phyloP scores from a whole-genome alignment of 352 stramenopile genomes.

The Saprolegnia diclina region DNA sequence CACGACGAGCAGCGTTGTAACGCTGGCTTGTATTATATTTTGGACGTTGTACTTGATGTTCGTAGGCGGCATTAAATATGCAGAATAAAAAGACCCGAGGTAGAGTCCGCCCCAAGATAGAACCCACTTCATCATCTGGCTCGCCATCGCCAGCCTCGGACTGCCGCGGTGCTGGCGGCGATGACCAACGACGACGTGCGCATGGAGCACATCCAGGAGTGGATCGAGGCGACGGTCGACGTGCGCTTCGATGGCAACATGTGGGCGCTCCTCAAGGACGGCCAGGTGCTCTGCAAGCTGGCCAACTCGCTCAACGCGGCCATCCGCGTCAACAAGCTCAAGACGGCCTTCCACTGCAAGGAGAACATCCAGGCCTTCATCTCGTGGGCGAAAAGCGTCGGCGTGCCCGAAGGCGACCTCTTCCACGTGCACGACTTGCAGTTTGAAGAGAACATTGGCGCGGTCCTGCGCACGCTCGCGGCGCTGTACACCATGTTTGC shows the following conservation, averaged over 20 bases:
- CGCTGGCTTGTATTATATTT: background rate
- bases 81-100: background rate
- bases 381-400: constrained; percentile 69
- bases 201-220: constrained; percentile 25
- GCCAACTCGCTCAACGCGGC: constrained; percentile 73
- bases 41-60: background rate
- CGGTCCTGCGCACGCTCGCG: constrained; percentile 71
- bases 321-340: constrained; percentile 83
- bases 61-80: background rate
- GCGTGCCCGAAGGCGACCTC: constrained; percentile 60
- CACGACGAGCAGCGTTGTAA: background rate
- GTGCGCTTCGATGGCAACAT: constrained; percentile 52
- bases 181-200: constrained; percentile 1
- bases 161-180: background rate
- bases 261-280: constrained; percentile 74
- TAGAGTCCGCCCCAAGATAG: background rate
- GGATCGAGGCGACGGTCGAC: constrained; percentile 14
- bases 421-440: constrained; percentile 77
- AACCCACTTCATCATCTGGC: background rate
- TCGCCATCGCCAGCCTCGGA: background rate
- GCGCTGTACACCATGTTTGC: constrained; percentile 81
- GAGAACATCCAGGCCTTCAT: constrained; percentile 79
- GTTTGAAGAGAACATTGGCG: constrained; percentile 52
- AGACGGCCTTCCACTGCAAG: constrained; percentile 84
- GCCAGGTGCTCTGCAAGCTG: constrained; percentile 78